These are phyloP conservation scores for Ceratobasidium sp. DNA, from an alignment of 1,284 basidiomycete genomes.

Conservation along the genomic window DNA sequence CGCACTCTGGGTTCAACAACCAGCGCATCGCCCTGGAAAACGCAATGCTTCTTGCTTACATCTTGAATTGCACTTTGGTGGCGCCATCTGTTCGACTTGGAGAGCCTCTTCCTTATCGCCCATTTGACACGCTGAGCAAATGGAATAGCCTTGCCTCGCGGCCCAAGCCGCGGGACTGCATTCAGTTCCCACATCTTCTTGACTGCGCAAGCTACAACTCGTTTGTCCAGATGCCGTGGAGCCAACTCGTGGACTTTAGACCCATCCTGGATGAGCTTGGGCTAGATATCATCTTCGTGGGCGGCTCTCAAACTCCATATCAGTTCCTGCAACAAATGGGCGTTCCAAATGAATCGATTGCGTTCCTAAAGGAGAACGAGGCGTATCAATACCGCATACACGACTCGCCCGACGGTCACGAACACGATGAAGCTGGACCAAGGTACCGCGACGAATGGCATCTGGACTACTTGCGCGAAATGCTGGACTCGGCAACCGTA, in stretches of 20 bases:
- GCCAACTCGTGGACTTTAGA: constrained; percentile 69
- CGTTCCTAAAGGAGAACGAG: constrained; percentile 64
- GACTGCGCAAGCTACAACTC: constrained; percentile 72
- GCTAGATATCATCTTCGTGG: constrained; percentile 55
- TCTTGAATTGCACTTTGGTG: constrained; percentile 80
- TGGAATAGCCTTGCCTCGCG: constrained; percentile 66
- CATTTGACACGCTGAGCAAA: constrained; percentile 68
- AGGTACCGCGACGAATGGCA: constrained; percentile 58
- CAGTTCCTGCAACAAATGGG: constrained; percentile 65
- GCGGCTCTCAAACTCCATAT: constrained; percentile 64
- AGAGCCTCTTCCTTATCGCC: constrained; percentile 70
- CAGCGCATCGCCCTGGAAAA: constrained; percentile 87
- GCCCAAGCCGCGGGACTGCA: constrained; percentile 66
- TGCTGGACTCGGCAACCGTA: constrained; percentile 59
- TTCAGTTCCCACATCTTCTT: constrained; percentile 44
- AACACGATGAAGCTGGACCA: constrained; percentile 53
- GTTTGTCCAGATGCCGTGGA: constrained; percentile 75
- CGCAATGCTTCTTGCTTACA: constrained; percentile 73
- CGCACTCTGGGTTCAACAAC: constrained; percentile 86
- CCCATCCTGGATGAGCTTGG: constrained; percentile 60
- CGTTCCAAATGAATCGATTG: constrained; percentile 60
- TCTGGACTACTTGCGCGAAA: constrained; percentile 54
- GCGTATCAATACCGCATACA: constrained; percentile 76
- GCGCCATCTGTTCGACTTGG: constrained; percentile 79
- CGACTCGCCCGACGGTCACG: constrained; percentile 60